A percentile compares a stretch with the other conserved stretches of the same genome.
These are phyloP conservation scores for Rubroboletus pulcherrimus DNA, from an alignment of 768 basidiomycete species.

Conservation along the genomic window DNA sequence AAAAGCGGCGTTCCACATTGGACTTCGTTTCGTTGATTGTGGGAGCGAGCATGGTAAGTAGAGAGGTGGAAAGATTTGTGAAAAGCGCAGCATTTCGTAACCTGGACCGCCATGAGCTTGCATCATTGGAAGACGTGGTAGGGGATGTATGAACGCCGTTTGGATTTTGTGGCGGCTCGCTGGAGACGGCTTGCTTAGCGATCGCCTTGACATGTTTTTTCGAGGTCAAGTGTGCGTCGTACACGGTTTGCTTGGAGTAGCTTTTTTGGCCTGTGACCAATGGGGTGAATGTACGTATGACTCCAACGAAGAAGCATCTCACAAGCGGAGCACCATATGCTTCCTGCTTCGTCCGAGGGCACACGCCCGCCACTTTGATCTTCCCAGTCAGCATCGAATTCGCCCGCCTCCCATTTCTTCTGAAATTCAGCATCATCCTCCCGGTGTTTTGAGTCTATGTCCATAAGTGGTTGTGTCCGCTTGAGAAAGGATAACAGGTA, in stretches of 20 bases:
- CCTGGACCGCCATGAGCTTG: constrained; percentile 40
- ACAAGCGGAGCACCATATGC: constrained; percentile 96
- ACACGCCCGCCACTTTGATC: constrained; percentile 39
- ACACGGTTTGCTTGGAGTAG: constrained; percentile 97
- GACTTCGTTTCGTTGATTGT: constrained; percentile 87
- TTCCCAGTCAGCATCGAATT: constrained; percentile 72
- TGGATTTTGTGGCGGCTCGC: constrained; percentile 33
- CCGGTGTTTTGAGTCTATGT: constrained; percentile 64
- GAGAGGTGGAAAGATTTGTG: constrained; percentile 63
- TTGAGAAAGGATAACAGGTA: constrained; percentile 87
- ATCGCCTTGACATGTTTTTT: constrained; percentile 94
- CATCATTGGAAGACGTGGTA: constrained; percentile 34
- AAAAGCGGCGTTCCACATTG: constrained; percentile 95
- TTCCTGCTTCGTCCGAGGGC: constrained; percentile 43
- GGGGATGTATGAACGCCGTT: constrained; percentile 27
- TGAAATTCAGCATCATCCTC: constrained; percentile 70
- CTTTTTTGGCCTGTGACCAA: constrained; percentile 74
- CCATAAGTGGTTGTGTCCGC: constrained; percentile 78
- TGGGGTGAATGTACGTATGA: constrained; percentile 1
- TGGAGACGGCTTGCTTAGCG: constrained; percentile 60
- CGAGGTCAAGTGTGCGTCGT: constrained; percentile 91
- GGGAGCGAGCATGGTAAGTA: constrained; percentile 60
- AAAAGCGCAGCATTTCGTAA: constrained; percentile 64
- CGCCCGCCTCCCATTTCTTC: constrained; percentile 72
- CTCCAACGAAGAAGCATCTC: constrained; percentile 33